Evolutionary conservation across 768 basidiomycete species (phyloP).

Genomic region (Boletus tomentosulus): DNA sequence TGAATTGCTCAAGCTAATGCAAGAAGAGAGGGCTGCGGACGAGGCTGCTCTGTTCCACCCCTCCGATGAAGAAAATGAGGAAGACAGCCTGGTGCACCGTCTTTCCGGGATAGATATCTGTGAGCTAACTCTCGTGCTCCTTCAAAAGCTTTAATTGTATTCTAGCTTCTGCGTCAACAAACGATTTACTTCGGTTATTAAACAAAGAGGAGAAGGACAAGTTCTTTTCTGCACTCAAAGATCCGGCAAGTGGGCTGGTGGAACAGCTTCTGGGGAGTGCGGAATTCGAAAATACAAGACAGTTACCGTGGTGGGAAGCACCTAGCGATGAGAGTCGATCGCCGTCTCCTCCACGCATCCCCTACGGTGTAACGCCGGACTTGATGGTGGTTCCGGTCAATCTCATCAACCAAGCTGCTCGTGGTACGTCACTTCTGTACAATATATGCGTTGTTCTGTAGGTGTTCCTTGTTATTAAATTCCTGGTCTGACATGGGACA

Average conservation of each 20-base stretch:
- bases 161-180: constrained; percentile 52
- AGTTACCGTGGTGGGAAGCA: constrained; percentile 73
- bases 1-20: constrained; percentile 66
- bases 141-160: not conserved
- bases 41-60: constrained; percentile 29
- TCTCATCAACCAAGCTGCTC: constrained; percentile 38
- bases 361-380: constrained; percentile 38
- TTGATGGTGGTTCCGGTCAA: constrained; percentile 44
- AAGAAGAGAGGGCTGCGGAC: constrained; percentile 50
- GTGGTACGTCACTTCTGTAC: constrained; percentile 49
- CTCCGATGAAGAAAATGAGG: constrained; percentile 38
- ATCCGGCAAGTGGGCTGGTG: constrained; percentile 60
- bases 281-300: constrained; percentile 46
- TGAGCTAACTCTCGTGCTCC: constrained; percentile 27
- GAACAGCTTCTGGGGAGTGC: constrained; percentile 56
- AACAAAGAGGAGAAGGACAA: constrained; percentile 54
- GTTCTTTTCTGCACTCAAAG: constrained; percentile 54
- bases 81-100: constrained; percentile 44
- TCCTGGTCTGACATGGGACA: not conserved
- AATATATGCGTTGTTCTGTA: constrained; percentile 70
- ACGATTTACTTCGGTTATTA: constrained; percentile 59
- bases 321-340: constrained; percentile 1
- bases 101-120: constrained; percentile 61
- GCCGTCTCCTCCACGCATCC: constrained; percentile 1
- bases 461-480: constrained; percentile 23